Conservation (phyloP, 306 rosid species). For the Quercus engelmannii region DNA sequence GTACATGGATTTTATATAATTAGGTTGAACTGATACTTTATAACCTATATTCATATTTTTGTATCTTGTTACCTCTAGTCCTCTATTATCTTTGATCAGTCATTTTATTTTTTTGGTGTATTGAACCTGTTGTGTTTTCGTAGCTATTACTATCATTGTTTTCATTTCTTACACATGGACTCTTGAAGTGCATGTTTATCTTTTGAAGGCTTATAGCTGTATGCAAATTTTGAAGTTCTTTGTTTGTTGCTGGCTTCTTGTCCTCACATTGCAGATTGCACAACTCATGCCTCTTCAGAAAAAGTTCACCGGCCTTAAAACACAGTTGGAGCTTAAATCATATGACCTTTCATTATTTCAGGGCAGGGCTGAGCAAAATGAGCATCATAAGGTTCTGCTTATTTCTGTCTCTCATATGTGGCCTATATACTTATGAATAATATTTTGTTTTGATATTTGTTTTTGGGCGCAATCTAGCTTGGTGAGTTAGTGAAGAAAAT, state of each 20-base stretch:
- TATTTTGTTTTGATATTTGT: not conserved
- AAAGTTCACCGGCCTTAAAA: conserved; percentile 60
- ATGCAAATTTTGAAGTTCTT: not conserved
- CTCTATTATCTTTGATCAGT: not conserved
- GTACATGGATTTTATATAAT: not conserved
- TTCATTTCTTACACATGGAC: not conserved
- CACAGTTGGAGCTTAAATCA: conserved; percentile 73
- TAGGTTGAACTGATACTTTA: not conserved
- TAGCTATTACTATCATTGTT: not conserved
- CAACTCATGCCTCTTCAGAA: conserved; percentile 80
- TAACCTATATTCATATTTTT: not conserved
- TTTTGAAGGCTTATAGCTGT: not conserved
- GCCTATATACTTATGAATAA: not conserved
- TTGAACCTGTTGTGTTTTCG: not conserved
- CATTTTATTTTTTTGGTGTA: not conserved
- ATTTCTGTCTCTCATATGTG: conserved; percentile 8
- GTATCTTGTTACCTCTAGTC: not conserved
- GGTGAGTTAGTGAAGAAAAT: conserved; percentile 85
- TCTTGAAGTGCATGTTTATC: not conserved
- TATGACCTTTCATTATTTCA: conserved; percentile 84
- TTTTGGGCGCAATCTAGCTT: conserved; percentile 45
- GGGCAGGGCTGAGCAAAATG: conserved; percentile 91
- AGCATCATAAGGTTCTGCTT: conserved; percentile 83
- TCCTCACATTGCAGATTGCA: conserved; percentile 53
- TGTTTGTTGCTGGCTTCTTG: conserved; percentile 16